Percentiles rank a stretch among this genome's conserved stretches.
These are phyloP conservation scores for Vitis rotundifolia DNA, from an alignment of 164 flowering plant genomes.

Conservation along the genomic window DNA sequence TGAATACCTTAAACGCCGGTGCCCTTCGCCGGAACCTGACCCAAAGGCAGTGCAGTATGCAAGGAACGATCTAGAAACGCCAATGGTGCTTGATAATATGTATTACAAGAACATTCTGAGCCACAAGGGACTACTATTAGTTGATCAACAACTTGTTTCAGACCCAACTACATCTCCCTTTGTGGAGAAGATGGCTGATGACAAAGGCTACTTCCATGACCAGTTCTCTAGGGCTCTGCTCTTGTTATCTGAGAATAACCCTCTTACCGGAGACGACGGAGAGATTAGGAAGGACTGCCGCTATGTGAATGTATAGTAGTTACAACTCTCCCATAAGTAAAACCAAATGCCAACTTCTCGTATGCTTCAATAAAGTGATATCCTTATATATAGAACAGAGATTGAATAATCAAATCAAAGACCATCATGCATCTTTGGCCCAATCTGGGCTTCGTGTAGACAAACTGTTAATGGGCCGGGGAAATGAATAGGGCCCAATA, in stretches of 20 bases:
- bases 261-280: conserved; percentile 61
- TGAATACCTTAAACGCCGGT: conserved; percentile 59
- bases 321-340: too few species aligned
- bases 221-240: conserved; percentile 63
- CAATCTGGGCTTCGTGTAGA: too few species aligned
- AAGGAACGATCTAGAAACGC: conserved; percentile 68
- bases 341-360: too few species aligned
- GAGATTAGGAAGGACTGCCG: conserved; percentile 84
- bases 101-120: conserved; percentile 75
- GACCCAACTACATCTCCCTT: conserved; percentile 60
- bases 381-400: too few species aligned
- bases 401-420: too few species aligned
- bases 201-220: conserved; percentile 68
- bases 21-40: conserved; percentile 71
- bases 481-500: too few species aligned
- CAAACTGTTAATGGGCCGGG: too few species aligned
- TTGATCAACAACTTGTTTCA: conserved; percentile 66
- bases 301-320: conserved; percentile 33
- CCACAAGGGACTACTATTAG: conserved; percentile 62
- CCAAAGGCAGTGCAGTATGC: conserved; percentile 63
- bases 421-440: too few species aligned
- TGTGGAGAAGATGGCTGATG: conserved; percentile 76
- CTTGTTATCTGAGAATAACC: conserved; percentile 73
- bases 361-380: too few species aligned
- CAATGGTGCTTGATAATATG: conserved; percentile 74